Percentiles rank a stretch among this genome's conserved stretches.
These are phyloP conservation scores for Gastrolobium villosum DNA, from an alignment of 306 rosid genomes.

Conservation along the genomic window DNA sequence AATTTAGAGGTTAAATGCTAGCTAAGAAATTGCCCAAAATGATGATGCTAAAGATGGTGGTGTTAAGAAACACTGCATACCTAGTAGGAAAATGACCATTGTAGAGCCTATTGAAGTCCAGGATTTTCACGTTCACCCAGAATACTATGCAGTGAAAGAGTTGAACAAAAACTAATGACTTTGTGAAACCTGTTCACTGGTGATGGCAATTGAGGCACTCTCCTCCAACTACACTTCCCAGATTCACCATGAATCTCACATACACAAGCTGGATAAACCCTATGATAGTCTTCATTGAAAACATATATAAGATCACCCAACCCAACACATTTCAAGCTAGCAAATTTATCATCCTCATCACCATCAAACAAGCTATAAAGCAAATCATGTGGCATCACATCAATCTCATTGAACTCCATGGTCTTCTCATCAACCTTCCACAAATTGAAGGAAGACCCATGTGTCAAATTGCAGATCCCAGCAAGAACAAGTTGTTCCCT, in stretches of 20 bases:
- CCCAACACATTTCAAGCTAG: conserved; percentile 88
- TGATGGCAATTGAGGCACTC: conserved; percentile 76
- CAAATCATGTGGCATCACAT: conserved; percentile 75
- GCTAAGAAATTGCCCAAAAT: background rate
- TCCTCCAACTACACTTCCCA: conserved; percentile 71
- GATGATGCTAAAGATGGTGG: background rate
- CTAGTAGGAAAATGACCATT: conserved; percentile 43
- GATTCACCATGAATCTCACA: conserved; percentile 67
- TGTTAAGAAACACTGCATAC: conserved; percentile 38
- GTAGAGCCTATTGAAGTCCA: conserved; percentile 38
- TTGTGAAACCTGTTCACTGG: conserved; percentile 79
- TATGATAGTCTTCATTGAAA: conserved; percentile 80
- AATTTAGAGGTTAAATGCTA: background rate
- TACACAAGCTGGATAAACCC: conserved; percentile 80
- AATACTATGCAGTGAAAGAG: conserved; percentile 61
- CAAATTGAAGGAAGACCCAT: conserved; percentile 65
- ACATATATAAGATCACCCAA: conserved; percentile 78
- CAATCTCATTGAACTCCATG: conserved; percentile 76
- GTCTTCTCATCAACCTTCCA: conserved; percentile 76
- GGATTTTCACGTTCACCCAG: conserved; percentile 53
- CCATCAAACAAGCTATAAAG: conserved; percentile 72
- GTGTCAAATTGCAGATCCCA: conserved; percentile 64
- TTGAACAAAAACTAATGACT: conserved; percentile 79
- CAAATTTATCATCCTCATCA: conserved; percentile 83
- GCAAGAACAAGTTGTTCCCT: conserved; percentile 69